Evolutionary conservation across 257 asterid genomes (phyloP).

Genomic region (Solanum ossicruentum): DNA sequence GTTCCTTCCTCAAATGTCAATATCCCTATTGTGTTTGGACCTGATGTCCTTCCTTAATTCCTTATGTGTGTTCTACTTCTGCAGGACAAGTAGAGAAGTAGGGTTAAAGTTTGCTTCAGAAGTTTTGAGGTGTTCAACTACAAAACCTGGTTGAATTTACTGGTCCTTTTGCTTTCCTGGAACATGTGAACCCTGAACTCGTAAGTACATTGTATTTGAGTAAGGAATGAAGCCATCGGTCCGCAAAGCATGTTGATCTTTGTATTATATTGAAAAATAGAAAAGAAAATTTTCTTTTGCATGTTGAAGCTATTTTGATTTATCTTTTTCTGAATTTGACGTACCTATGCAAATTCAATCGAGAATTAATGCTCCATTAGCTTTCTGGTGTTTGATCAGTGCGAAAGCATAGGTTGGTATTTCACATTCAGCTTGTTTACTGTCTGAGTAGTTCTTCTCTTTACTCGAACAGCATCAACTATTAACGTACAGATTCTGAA

Average conservation of each 20-base stretch:
- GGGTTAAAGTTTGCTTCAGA: neutral
- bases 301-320: neutral
- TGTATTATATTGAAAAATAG: slow-evolving; percentile 18
- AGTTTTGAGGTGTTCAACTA: slow-evolving; percentile 5
- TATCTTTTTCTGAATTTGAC: neutral
- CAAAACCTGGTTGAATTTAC: slow-evolving; percentile 10
- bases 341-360: neutral
- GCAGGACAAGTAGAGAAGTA: slow-evolving; percentile 16
- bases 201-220: slow-evolving; percentile 8
- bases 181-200: slow-evolving; percentile 15
- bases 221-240: slow-evolving; percentile 75
- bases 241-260: slow-evolving; percentile 23
- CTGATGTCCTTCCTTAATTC: neutral
- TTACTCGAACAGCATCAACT: neutral
- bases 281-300: slow-evolving; percentile 3
- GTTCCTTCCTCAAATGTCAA: neutral
- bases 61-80: neutral
- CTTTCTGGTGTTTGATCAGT: neutral
- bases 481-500: neutral
- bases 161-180: slow-evolving; percentile 12
- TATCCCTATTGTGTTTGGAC: neutral
- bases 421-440: too few species aligned
- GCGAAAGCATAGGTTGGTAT: neutral
- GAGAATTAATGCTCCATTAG: neutral
- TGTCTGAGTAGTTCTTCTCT: too few species aligned